Percentiles rank a stretch among this genome's conserved stretches.
These are phyloP conservation scores for Yamadazyma songkhlaensis DNA, from an alignment of 1,139 yeast genomes.

Conservation along the genomic window DNA sequence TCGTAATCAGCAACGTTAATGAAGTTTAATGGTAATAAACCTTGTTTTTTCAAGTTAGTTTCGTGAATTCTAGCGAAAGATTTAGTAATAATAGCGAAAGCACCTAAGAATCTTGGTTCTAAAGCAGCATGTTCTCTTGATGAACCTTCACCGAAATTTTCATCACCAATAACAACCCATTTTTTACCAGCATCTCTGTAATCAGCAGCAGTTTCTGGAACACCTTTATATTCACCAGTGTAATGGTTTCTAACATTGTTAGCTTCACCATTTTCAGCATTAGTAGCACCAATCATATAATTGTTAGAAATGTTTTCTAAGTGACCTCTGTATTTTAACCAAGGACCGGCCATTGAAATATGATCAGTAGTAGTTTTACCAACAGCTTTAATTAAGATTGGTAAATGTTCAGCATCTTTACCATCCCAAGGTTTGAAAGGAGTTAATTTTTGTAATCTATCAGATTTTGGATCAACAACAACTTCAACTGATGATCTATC, in stretches of 20 bases:
- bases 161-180: constrained; percentile 99
- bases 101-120: constrained; percentile 99
- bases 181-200: constrained; percentile 90
- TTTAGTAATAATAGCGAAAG: constrained; percentile 93
- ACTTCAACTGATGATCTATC: constrained; percentile 79
- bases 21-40: constrained; percentile 88
- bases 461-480: constrained; percentile 77
- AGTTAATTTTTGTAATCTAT: constrained; percentile 50
- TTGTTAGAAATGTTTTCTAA: constrained; percentile 97
- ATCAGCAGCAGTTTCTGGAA: constrained; percentile 92
- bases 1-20: constrained; percentile 88
- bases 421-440: constrained; percentile 82
- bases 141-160: constrained; percentile 99
- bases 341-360: constrained; percentile 99
- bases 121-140: constrained; percentile 99
- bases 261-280: constrained; percentile 95
- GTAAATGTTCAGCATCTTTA: constrained; percentile 84
- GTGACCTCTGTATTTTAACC: constrained; percentile 99
- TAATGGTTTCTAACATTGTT: constrained; percentile 85
- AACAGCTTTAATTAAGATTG: constrained; percentile 92
- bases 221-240: constrained; percentile 93
- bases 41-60: constrained; percentile 52
- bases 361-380: constrained; percentile 99
- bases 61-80: constrained; percentile 93
- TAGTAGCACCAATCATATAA: constrained; percentile 99